These are phyloP conservation scores for Fusarium longipes DNA, from an alignment of 2,329 filamentous ascomycete species.

Conservation along the genomic window DNA sequence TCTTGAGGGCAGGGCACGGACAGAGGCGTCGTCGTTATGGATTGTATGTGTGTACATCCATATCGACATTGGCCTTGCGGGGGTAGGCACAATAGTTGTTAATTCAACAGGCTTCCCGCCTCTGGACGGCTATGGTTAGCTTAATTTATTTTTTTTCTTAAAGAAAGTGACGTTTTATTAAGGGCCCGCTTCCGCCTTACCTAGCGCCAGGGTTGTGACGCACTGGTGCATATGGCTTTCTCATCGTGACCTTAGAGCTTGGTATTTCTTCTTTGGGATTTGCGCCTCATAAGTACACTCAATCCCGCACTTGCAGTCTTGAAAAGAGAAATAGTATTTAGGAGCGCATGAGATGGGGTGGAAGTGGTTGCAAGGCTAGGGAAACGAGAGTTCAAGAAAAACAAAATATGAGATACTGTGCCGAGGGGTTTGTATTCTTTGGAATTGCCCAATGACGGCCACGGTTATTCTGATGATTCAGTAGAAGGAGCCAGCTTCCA, in stretches of 20 bases:
- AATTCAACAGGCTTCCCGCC: slow-evolving; percentile 23
- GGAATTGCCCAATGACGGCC: slow-evolving; percentile 3
- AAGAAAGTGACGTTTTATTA: slow-evolving; percentile 11
- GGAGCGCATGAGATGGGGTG: too few relatives aligned
- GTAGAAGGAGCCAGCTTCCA: slow-evolving; percentile 8
- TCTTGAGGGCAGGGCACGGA: slow-evolving; percentile 18
- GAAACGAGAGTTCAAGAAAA: not conserved
- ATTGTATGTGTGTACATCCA: not conserved
- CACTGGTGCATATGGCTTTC: slow-evolving; percentile 9
- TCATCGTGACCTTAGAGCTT: slow-evolving; percentile 25
- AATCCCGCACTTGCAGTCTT: not conserved
- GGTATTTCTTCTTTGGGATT: slow-evolving; percentile 21
- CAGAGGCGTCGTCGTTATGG: not conserved
- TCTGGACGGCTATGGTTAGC: slow-evolving; percentile 9
- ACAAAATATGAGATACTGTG: not conserved
- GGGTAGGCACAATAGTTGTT: not conserved
- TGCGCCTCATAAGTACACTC: slow-evolving; percentile 19
- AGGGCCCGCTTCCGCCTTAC: slow-evolving; percentile 20
- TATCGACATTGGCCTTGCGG: not conserved
- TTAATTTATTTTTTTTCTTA: slow-evolving; percentile 5
- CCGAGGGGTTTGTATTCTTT: not conserved
- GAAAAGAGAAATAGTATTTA: not conserved
- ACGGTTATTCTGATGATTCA: slow-evolving; percentile 1
- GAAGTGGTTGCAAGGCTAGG: not conserved
- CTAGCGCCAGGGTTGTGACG: slow-evolving; percentile 29